phyloP scores from a whole-genome alignment of 257 asterid genomes.

The Jacaranda mimosifolia region DNA sequence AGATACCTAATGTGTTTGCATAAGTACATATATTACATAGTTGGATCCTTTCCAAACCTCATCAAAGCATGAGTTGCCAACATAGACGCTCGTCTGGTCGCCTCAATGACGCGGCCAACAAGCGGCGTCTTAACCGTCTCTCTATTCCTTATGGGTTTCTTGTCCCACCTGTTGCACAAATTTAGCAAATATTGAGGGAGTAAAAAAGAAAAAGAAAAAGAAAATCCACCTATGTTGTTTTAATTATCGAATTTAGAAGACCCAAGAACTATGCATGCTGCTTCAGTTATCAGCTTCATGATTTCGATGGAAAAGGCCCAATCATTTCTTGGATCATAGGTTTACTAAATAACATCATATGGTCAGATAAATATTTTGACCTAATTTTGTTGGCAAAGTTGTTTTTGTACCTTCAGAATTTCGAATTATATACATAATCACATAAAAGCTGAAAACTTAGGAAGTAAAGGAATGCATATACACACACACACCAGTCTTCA shows the following conservation, averaged over 20 bases:
- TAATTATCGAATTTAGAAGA: background rate
- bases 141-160: constrained; percentile 71
- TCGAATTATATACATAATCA: background rate
- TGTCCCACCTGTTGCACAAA: constrained; percentile 73
- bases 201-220: background rate
- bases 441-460: background rate
- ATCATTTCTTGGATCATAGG: background rate
- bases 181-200: background rate
- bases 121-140: constrained; percentile 71
- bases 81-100: constrained; percentile 70
- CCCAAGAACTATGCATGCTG: background rate
- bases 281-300: background rate
- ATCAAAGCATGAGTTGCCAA: constrained; percentile 76
- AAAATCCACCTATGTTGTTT: background rate
- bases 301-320: background rate
- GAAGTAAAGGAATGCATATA: background rate
- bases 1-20: no score
- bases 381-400: no score
- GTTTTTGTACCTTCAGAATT: background rate
- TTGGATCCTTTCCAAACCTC: constrained; percentile 84
- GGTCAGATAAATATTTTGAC: no score
- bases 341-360: background rate
- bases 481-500: constrained; percentile 73
- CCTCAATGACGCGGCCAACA: constrained; percentile 63
- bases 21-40: constrained; percentile 8